Evolutionary conservation across 331 rosid genomes (phyloP), one percentile per base, ranked within the genome.

Genomic region (Ulmus americana): DNA sequence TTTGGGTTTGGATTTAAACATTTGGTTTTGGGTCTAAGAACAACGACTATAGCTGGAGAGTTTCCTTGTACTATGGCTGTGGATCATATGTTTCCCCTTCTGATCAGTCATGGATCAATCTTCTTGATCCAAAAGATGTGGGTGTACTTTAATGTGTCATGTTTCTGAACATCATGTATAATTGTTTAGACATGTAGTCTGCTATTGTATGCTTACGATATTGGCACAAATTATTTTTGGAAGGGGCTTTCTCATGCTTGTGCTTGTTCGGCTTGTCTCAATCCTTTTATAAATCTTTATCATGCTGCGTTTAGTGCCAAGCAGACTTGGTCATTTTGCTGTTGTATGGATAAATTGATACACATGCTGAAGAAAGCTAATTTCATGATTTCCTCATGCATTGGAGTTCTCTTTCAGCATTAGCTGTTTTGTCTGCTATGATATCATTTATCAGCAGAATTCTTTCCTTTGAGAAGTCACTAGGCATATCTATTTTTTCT

Each of bases 71-170:
- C n/a, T n/a, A n/a, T n/a, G n/a, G n/a, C n/a, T n/a, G n/a, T n/a
- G n/a, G n/a, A n/a, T n/a, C n/a, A n/a, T n/a, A n/a, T n/a, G n/a
- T n/a, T n/a, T n/a, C 98, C 7, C 91, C 95, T 68, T 88, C 98
- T 68, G 98, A 92, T 77, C 98, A 77, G 66, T 92, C 98, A 57
- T 80, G 98, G 74, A 89, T 92, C 80, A 92, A 89, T 76, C 85
- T 92, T 79, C 98, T 92, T 40, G 98, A 92, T 67, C 63, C 95
- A 72, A 89, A 89, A 84, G 98, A 92, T 70, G 98, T 88, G 76
- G 83, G 97, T 67, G 52, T 18, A 43, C 59, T 8, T 68, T 53
- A 13, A 18, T 49, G 16, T 60, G 7, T 53, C 41, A 55, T 53
- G 8, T 38, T 38, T 59, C 45, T 68, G 51, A 50, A n/a, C 13